Evolutionary conservation across 1,139 yeast genomes (phyloP), one percentile per base, ranked within the genome.

Genomic region (Saccharomyces hybrid): DNA sequence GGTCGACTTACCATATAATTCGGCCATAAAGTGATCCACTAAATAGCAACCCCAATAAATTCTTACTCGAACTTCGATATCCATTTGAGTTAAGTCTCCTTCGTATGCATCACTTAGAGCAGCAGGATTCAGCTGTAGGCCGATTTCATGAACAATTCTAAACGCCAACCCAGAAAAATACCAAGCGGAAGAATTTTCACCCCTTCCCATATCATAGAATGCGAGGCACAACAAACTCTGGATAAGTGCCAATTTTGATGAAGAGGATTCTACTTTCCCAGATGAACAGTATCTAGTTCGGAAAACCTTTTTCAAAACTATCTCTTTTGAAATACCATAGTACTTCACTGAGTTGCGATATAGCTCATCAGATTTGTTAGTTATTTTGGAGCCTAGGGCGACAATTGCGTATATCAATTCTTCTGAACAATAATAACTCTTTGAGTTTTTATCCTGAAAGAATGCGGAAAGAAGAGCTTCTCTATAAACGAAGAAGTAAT

Each of bases 31-130:
- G 61, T 81, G 84, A 62, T 82, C 86, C 11, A 84, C 83, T 62
- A 81, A 72, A 60, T 78, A 82, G 52, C 82, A 75, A 2, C 86
- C 86, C 86, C 86, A 82, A 64, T 79, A 82, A n/a, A 82, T 79
- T 59, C 86, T 69, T 54, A 81, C 75, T 62, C 83, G 71, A 51
- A 82, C 82, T 49, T 78, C 79, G 19, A 77, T 76, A 62, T 79
- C 83, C 32, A 65, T 55, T 14, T 62, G 63, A 4, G 69, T 60
- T 38, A 65, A 54, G 46, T 63, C 65, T 50, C 64, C 69, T 21
- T 62, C 68, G 55, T 64, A 62, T 16, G 62, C 67, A 54, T 61
- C 58, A 55, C 58, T 62, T 84, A 84, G 80, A 6, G 78, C 78
- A 54, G 78, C 75, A 0, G 86, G 85, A 58, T 80, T 75, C 51